Conservation (phyloP, 768 basidiomycete genomes). For the Russula abietina region DNA sequence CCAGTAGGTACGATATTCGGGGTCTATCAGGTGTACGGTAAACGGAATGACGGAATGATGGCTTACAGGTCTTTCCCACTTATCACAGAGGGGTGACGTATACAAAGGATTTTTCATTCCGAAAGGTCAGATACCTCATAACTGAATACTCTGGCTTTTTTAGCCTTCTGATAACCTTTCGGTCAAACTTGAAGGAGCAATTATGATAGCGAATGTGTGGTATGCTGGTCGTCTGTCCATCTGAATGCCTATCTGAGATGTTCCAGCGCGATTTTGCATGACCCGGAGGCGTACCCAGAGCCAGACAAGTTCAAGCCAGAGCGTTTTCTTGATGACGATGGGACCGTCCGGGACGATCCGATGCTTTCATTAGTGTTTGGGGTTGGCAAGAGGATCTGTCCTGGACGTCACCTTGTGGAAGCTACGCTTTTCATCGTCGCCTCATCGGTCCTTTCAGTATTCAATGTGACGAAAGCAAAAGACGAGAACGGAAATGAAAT, state of each 20-base stretch:
- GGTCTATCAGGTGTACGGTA: background rate
- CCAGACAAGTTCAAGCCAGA: slow-evolving; percentile 22
- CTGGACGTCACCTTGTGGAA: slow-evolving; percentile 26
- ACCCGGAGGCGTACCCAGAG: slow-evolving; percentile 17
- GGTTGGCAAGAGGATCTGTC: slow-evolving; percentile 22
- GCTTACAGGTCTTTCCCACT: background rate
- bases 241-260: background rate
- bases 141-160: too few relatives aligned
- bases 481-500: slow-evolving; percentile 15
- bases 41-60: background rate
- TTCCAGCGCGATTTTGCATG: slow-evolving; percentile 18
- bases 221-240: background rate
- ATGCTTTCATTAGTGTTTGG: slow-evolving; percentile 4
- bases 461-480: slow-evolving; percentile 17
- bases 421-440: slow-evolving; percentile 20
- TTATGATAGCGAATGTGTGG: slow-evolving; percentile 9
- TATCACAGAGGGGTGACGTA: slow-evolving; percentile 1
- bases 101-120: slow-evolving; percentile 14
- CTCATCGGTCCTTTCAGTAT: slow-evolving; percentile 14
- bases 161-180: too few relatives aligned
- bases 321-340: slow-evolving; percentile 20
- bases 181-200: background rate
- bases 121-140: background rate
- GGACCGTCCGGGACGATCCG: slow-evolving; percentile 12
- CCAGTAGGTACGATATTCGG: background rate